phyloP scores from a whole-genome alignment of 306 rosid genomes.

The Cicer judaicum region DNA sequence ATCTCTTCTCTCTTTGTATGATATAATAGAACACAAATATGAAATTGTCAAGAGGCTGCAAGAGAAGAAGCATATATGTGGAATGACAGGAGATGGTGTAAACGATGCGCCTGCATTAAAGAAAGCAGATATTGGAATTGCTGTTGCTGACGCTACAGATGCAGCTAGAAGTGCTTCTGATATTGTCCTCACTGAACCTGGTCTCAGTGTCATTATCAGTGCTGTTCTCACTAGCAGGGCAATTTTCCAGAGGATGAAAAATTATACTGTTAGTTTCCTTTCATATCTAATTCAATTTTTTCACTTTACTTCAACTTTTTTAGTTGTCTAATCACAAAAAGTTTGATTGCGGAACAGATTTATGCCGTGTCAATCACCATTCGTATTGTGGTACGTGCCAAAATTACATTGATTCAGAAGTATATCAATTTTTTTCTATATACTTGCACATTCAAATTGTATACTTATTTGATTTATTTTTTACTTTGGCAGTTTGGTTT shows the following conservation, averaged over 20 bases:
- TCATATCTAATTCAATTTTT: constrained; percentile 15
- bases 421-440: not conserved
- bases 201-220: constrained; percentile 90
- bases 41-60: constrained; percentile 91
- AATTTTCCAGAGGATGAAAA: constrained; percentile 96
- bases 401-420: not conserved
- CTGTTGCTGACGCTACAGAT: constrained; percentile 98
- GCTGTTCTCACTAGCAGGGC: constrained; percentile 95
- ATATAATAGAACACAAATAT: constrained; percentile 81
- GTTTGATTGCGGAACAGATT: constrained; percentile 55
- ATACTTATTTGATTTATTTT: constrained; percentile 32
- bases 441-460: not conserved
- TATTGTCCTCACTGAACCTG: constrained; percentile 97
- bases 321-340: constrained; percentile 15
- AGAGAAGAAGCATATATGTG: constrained; percentile 94
- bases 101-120: constrained; percentile 96
- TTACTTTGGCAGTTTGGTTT: constrained; percentile 76
- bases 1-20: constrained; percentile 33
- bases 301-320: constrained; percentile 8
- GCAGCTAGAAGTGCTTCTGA: constrained; percentile 97
- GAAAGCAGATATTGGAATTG: constrained; percentile 95
- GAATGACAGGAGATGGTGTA: constrained; percentile 99
- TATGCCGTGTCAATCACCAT: constrained; percentile 97
- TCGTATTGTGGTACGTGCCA: constrained; percentile 87
- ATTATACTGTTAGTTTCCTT: constrained; percentile 75